Evolutionary conservation across 352 stramenopile genomes (phyloP).

Genomic region (Globisporangium irregulare): DNA sequence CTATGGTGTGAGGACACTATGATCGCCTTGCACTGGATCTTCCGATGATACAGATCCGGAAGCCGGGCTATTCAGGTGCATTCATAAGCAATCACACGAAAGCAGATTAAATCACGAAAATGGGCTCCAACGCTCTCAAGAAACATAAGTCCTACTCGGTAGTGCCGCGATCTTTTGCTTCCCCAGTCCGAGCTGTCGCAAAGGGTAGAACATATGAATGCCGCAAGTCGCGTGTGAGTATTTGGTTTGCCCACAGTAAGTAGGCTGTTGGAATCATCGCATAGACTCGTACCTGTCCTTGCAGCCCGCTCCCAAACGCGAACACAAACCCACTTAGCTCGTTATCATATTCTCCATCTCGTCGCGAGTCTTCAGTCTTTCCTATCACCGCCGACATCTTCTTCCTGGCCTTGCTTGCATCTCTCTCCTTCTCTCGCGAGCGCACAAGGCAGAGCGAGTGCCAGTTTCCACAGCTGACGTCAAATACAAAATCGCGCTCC

Average conservation of each 20-base stretch:
- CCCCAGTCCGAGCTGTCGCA: slow-evolving; percentile 49
- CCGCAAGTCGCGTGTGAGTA: not conserved
- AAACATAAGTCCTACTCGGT: slow-evolving; percentile 44
- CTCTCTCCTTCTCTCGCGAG: slow-evolving; percentile 9
- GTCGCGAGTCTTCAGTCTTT: not conserved
- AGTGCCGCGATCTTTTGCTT: slow-evolving; percentile 62
- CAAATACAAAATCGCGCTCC: slow-evolving; percentile 47
- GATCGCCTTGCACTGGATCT: slow-evolving; percentile 45
- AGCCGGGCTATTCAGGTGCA: slow-evolving; percentile 37
- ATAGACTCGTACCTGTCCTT: slow-evolving; percentile 45
- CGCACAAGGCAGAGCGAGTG: slow-evolving; percentile 65
- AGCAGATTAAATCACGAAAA: too few relatives aligned
- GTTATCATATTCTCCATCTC: not conserved
- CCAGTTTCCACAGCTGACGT: slow-evolving; percentile 63
- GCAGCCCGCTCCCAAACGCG: slow-evolving; percentile 61
- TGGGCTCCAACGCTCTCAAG: too few relatives aligned
- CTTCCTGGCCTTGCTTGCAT: not conserved
- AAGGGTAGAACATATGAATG: not conserved
- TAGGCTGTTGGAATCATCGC: not conserved
- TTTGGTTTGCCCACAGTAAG: not conserved
- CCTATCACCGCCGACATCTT: slow-evolving; percentile 1
- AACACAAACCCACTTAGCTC: slow-evolving; percentile 47
- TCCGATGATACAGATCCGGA: slow-evolving; percentile 46
- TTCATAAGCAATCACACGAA: not conserved
- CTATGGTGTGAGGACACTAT: slow-evolving; percentile 56